These are phyloP conservation scores for Nicotiana knightiana DNA, from an alignment of 257 asterid genomes.

Conservation along the genomic window DNA sequence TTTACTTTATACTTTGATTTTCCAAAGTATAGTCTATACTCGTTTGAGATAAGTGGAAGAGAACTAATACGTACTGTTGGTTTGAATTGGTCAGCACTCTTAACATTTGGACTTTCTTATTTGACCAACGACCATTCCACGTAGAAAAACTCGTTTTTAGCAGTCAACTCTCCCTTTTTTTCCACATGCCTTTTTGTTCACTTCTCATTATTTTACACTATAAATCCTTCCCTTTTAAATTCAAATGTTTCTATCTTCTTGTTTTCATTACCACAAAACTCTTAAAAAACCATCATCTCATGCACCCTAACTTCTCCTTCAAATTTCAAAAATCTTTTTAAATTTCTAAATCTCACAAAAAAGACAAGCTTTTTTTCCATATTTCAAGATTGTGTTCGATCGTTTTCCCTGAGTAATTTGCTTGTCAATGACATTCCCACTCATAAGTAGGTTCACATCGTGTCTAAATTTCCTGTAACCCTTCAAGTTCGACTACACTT, in stretches of 20 bases:
- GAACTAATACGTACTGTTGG: no score
- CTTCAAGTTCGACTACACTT: no score
- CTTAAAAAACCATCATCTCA: neutral
- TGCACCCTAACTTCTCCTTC: neutral
- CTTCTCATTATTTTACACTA: neutral
- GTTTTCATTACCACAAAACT: slow-evolving; percentile 8
- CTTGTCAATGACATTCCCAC: neutral
- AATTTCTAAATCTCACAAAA: neutral
- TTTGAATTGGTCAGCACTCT: slow-evolving; percentile 46
- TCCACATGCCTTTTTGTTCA: slow-evolving; percentile 30
- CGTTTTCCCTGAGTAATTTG: neutral
- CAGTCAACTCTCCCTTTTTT: slow-evolving; percentile 47
- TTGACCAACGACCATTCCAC: slow-evolving; percentile 49
- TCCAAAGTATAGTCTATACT: no score
- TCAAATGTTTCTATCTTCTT: slow-evolving; percentile 20
- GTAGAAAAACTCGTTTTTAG: slow-evolving; percentile 54
- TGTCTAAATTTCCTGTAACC: no score
- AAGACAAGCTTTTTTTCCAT: neutral
- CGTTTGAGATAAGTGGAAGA: no score
- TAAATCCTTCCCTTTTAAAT: slow-evolving; percentile 26
- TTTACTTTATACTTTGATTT: no score
- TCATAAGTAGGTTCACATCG: neutral
- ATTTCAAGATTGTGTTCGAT: neutral
- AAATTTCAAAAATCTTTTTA: neutral
- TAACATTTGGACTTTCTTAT: slow-evolving; percentile 11